Base-by-base conservation (phyloP, 2,329 filamentous ascomycete genomes). In the Beauveria bassiana region DNA sequence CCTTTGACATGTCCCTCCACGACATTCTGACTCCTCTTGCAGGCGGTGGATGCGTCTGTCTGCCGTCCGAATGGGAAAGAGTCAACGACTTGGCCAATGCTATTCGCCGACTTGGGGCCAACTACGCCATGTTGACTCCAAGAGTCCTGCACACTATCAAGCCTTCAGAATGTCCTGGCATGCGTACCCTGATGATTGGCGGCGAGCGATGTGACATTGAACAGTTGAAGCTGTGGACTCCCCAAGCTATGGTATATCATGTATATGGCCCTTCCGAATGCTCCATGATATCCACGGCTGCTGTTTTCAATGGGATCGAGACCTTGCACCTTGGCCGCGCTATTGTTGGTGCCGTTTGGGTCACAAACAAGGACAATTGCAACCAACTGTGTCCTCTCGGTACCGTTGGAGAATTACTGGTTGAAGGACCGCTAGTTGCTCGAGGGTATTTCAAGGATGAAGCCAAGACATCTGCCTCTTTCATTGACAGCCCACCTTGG, bases 371-470 rank as follows among this genome's bases (percentile, higher is more conserved):
- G 1, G 60, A 65, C 10, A 64, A 71, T 43, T 54, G 61, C 57
- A 38, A 62, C 47, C 64, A 34, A 6, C 64, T 71, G 8, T 45
- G 62, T 1, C 67, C 69, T 7, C 59, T 64, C 42, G 72, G 72
- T 1, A 61, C 49, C 7, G 54, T 69, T 1, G 73, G 72, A 2
- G 75, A 77, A 59, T 65, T 77, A 16, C 64, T 73, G 3, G 61
- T 79, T 22, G 75, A 75, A 62, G 77, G 78, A 0, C 80, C 80
- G 1, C 73, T 77, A 2, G 74, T 84, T 10, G 79, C 77, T 16
- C 70, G 74, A 49, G 79, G 81, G 34, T 85, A 84, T 63, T 68
- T 82, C 16, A 77, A 80, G 56, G 68, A 73, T 26, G 26, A 68
- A 0, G 59, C 52, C 5, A 65, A 65, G 53, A 75, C 78, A 71